phyloP scores from a whole-genome alignment of 164 flowering plant genomes.

The Dillenia suffruticosa region DNA sequence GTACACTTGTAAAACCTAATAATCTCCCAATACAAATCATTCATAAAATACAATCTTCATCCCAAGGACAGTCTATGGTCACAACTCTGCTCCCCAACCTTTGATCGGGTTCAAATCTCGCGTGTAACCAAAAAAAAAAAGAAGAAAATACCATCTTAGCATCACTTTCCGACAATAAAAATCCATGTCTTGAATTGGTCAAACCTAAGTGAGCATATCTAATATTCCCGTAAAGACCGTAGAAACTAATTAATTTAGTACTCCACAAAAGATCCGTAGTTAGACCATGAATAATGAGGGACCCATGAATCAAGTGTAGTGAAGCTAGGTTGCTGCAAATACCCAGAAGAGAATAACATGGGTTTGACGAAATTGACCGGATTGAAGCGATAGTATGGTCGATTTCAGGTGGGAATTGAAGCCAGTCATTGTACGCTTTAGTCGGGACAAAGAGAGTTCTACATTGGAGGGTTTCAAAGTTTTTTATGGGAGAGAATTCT shows the following conservation, averaged over 20 bases:
- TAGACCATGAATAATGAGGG: slow-evolving; percentile 46
- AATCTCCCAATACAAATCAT: slow-evolving; percentile 33
- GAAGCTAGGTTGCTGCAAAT: slow-evolving; percentile 33
- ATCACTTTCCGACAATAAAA: slow-evolving; percentile 59
- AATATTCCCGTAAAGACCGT: slow-evolving; percentile 46
- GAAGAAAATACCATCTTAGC: slow-evolving; percentile 47
- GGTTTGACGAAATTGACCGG: slow-evolving; percentile 28
- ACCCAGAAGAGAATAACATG: slow-evolving; percentile 29
- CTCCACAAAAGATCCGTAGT: slow-evolving; percentile 24
- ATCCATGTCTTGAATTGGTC: slow-evolving; percentile 56
- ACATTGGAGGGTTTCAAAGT: no score
- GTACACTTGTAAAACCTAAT: slow-evolving; percentile 36
- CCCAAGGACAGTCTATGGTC: no score
- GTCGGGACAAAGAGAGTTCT: no score
- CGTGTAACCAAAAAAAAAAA: no score
- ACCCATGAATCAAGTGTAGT: slow-evolving; percentile 37
- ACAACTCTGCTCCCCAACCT: no score
- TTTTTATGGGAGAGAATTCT: no score
- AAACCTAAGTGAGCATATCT: slow-evolving; percentile 43
- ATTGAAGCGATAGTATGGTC: slow-evolving; percentile 22
- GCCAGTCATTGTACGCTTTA: no score
- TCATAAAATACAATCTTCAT: slow-evolving; percentile 50
- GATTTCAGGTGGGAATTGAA: neutral
- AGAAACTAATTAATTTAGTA: slow-evolving; percentile 57
- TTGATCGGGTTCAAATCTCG: no score